A percentile compares a stretch with the other conserved stretches of the same genome.
Conservation (phyloP, 2,329 filamentous ascomycete genomes). For the Alternaria tenuissima region DNA sequence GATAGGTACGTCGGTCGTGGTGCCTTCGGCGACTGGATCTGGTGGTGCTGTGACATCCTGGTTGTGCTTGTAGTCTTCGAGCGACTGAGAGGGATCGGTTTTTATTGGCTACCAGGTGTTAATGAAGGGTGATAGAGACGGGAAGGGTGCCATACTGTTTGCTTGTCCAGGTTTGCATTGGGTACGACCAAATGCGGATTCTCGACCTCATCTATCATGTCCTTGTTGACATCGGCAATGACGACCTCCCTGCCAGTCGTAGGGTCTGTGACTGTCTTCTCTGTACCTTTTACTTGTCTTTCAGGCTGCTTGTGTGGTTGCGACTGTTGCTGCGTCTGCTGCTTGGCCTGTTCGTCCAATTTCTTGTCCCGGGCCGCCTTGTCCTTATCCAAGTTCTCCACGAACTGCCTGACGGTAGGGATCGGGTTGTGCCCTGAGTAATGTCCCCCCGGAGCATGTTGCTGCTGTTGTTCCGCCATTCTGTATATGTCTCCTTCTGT, state of each 20-base stretch:
- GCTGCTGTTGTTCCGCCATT: conserved; percentile 60
- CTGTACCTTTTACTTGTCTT: conserved; percentile 57
- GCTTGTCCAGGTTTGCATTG: conserved; percentile 84
- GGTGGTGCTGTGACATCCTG: conserved; percentile 93
- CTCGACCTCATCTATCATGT: conserved; percentile 73
- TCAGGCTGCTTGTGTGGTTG: conserved; percentile 53
- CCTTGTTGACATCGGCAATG: conserved; percentile 80
- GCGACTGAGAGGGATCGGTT: conserved; percentile 74
- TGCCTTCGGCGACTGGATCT: conserved; percentile 80
- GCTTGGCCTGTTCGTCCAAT: conserved; percentile 64
- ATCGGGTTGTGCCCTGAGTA: conserved; percentile 87
- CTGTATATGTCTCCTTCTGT: conserved; percentile 18
- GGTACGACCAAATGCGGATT: conserved; percentile 82
- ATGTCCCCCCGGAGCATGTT: conserved; percentile 66
- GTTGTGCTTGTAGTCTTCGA: conserved; percentile 80
- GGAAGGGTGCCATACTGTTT: conserved; percentile 60
- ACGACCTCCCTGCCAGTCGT: conserved; percentile 85
- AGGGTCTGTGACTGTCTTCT: conserved; percentile 79
- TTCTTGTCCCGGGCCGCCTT: conserved; percentile 77
- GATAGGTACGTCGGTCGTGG: conserved; percentile 93
- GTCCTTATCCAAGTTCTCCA: conserved; percentile 78
- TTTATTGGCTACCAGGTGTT: conserved; percentile 62
- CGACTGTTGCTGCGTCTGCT: conserved; percentile 43
- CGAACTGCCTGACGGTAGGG: conserved; percentile 85
- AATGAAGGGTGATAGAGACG: conserved; percentile 1